Evolutionary conservation across 164 flowering plant species (phyloP), one percentile per base, ranked within the genome.

Genomic region (Protea cynaroides): DNA sequence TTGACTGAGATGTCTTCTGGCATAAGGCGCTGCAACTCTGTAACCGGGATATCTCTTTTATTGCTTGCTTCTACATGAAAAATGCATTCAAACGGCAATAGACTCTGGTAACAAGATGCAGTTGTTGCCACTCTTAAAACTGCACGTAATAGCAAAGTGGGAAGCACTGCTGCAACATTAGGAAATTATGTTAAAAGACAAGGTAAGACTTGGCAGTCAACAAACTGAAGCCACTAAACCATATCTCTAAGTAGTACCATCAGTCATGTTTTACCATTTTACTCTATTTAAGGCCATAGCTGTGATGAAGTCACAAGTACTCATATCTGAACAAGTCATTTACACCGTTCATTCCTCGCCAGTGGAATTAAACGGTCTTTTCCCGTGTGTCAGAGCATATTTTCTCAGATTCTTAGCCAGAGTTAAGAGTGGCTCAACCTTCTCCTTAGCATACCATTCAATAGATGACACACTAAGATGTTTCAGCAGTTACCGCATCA

Each of bases 51-150:
- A 12, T 57, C 66, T 56, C 71, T 76, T 55, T 50, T 66, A 54
- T 72, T 56, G 52, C 52, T 53, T 24, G 78, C 68, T 54, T 70
- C 66, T 17, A 59, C 61, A 59, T 70, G 65, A 65, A 62, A 61
- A 63, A 65, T 7, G 59, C 64, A 52, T 23, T 51, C 36, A 19
- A 34, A 69, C 2, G 82, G 76, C 12, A 65, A 65, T 43, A 59
- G 24, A 72, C 67, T 59, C 56, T 25, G 74, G 66, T 61, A 72
- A 67, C 62, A 44, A 57, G 83, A 74, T 44, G 84, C 72, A 19
- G 81, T 75, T 44, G 64, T 71, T 25, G 80, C 78, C 23, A 70
- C 75, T 66, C 75, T 75, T 52, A 83, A 55, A 59, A 81, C 78
- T 53, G 82, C 83, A 71, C 62, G 66, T 21, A 74, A 69, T 21